A percentile compares a stretch with the other conserved stretches of the same genome.
Evolutionary conservation across 2,329 filamentous ascomycete genomes (phyloP).

Genomic region (Pezizomycotina sp.): DNA sequence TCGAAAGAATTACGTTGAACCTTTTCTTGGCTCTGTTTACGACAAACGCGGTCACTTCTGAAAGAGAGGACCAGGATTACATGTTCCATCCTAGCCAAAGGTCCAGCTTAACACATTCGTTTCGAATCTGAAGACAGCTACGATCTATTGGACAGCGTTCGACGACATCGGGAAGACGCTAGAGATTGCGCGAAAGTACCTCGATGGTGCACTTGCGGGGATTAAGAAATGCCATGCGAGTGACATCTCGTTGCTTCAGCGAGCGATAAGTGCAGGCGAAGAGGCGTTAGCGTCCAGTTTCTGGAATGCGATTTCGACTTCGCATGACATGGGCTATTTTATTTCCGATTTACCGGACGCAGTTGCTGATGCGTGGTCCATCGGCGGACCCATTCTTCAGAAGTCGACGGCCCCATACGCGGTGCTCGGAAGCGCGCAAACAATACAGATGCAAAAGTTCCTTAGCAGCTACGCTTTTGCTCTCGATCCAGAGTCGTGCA

Average conservation of each 20-base stretch:
- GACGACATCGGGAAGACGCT: constrained; percentile 46
- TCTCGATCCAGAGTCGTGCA: constrained; percentile 34
- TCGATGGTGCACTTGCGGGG: constrained; percentile 45
- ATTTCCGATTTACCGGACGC: constrained; percentile 49
- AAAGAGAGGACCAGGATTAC: constrained; percentile 68
- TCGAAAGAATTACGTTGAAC: constrained; percentile 70
- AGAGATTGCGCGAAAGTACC: constrained; percentile 49
- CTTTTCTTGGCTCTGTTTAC: constrained; percentile 71
- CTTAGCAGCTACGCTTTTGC: constrained; percentile 31
- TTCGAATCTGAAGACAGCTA: constrained; percentile 65
- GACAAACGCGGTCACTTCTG: constrained; percentile 75
- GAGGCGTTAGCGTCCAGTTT: constrained; percentile 42
- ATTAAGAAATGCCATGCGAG: constrained; percentile 40
- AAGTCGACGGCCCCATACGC: constrained; percentile 3
- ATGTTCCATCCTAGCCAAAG: constrained; percentile 67
- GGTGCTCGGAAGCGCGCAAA: constrained; percentile 27
- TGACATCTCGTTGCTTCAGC: constrained; percentile 44
- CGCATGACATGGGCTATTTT: constrained; percentile 51
- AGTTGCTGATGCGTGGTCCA: constrained; percentile 48
- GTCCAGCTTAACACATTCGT: constrained; percentile 50
- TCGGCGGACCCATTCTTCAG: constrained; percentile 35
- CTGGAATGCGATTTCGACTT: constrained; percentile 49
- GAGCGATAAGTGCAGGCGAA: constrained; percentile 51
- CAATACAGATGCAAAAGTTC: constrained; percentile 39
- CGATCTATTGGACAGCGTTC: constrained; percentile 69